Evolutionary conservation across 2,329 filamentous ascomycete species (phyloP), one percentile per base, ranked within the genome.

Genomic region (Curvularia spicifera): DNA sequence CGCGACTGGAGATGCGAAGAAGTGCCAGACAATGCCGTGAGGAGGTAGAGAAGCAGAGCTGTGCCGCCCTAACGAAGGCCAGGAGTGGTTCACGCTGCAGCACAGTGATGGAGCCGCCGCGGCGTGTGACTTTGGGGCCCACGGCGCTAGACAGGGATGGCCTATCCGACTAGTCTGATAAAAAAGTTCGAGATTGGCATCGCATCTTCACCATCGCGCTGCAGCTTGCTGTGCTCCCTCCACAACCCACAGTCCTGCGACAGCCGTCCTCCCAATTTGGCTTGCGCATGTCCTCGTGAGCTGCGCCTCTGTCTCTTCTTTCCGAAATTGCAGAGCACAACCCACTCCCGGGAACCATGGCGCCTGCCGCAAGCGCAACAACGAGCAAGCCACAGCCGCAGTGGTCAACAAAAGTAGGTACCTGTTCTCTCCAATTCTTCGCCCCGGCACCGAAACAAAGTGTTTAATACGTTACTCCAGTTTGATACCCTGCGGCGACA

Each of bases 401-500:
- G 75, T 97, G 94, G 94, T 87, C 91, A 66, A 88, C 91, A 76
- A 85, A 93, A 51, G 56, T 54, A 58, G 47, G 51, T 51, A 12
- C 22, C n/a, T 29, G 13, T 40, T n/a, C 7, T 7, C 39, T 46
- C 13, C 12, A 13, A 13, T 35, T 15, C 15, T n/a, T 37, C 35
- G 5, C 35, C 1, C 35, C 18, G 15, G 13, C 35, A 18, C 3
- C 7, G n/a, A 8, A 9, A 37, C 18, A 18, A 15, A 35, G 13
- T 6, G 3, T n/a, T 15, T 37, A 7, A 18, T 18, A 37, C 35
- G 35, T 15, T 20, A 10, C 2, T 12, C 51, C 51, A 58, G 69
- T 98, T 91, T 80, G 86, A 97, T 76, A 96, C 91, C 4, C 80
- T 93, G 59, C 88, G 91, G 59, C 89, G 94, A 71, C 91, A 99